Evolutionary conservation across 129 eudicot genomes (phyloP), one percentile per base, ranked within the genome.

Genomic region (Ambrosia trifida): DNA sequence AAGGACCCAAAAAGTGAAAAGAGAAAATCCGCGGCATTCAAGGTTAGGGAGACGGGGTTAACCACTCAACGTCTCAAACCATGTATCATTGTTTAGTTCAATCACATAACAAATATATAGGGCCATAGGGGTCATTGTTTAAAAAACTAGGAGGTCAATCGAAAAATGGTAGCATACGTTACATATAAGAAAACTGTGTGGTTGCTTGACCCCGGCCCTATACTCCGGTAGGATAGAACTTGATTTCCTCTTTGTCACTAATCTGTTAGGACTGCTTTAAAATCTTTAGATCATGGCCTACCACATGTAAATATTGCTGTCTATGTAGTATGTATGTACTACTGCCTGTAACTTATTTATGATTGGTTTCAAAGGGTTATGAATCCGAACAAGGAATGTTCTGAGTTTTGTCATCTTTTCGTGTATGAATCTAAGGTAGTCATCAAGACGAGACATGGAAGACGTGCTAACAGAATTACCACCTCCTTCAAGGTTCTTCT

Each of bases 401-500:
- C 43, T 64, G 64, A 74, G 13, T 19, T 46, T 20, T 60, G 3
- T 69, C 20, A 49, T 46, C 28, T 50, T 59, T 54, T 61, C 18
- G 35, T 77, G 65, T 50, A 41, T 56, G 59, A 66, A 67, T 41
- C 14, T 47, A 20, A 72, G 76, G 69, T 60, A 43, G 44, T 31
- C 59, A 59, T 50, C 60, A 59, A n/a, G n/a, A 41, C 20, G 16
- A 74, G 72, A 77, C 52, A 91, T 91, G 97, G 96, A 91, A 58
- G 96, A 91, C 70, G 96, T 91, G 51, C 70, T 91, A 83, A 91
- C 97, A 46, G 97, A 88, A 28, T 60, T 84, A 53, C 97, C 97
- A 35, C 99, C 99, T 63, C 99, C 99, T 74, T 94, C 99, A 18
- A 86, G 99, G 66, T 88, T 94, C 78, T 83, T 90, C 58, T 47